Percentiles rank a stretch among this genome's conserved stretches.
These are phyloP conservation scores for Peronosclerospora sorghi DNA, from an alignment of 352 stramenopile genomes.

Conservation along the genomic window DNA sequence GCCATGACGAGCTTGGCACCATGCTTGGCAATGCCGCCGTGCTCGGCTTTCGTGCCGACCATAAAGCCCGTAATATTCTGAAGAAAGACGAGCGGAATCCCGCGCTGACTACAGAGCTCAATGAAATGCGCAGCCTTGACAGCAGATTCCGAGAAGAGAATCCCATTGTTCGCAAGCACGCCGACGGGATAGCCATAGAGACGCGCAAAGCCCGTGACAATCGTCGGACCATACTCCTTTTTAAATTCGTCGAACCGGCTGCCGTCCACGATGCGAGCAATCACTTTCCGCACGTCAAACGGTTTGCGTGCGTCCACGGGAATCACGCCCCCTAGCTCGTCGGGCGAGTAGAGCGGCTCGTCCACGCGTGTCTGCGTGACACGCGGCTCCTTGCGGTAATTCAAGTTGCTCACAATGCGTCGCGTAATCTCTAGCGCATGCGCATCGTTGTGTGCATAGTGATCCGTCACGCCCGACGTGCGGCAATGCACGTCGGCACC, in stretches of 20 bases:
- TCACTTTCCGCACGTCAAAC: conserved; percentile 93
- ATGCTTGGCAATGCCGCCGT: conserved; percentile 96
- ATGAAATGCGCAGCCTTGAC: conserved; percentile 97
- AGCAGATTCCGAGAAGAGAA: conserved; percentile 89
- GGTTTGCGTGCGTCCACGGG: conserved; percentile 90
- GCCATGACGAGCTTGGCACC: conserved; percentile 94
- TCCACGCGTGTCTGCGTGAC: conserved; percentile 64
- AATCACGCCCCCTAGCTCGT: conserved; percentile 91
- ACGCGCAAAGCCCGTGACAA: conserved; percentile 94
- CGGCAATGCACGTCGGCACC: conserved; percentile 87
- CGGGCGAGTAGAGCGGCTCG: conserved; percentile 87
- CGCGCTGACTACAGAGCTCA: conserved; percentile 92
- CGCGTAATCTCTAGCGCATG: conserved; percentile 88
- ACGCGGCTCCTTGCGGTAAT: conserved; percentile 34
- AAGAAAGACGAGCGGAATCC: conserved; percentile 96
- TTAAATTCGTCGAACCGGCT: conserved; percentile 98
- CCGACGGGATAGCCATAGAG: conserved; percentile 92
- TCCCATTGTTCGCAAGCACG: conserved; percentile 98
- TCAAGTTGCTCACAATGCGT: conserved; percentile 90
- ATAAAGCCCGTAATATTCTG: conserved; percentile 98
- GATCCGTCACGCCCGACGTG: conserved; percentile 92
- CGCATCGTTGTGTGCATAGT: conserved; percentile 92
- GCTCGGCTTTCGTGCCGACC: conserved; percentile 94
- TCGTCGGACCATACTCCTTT: conserved; percentile 91
- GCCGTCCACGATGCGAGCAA: conserved; percentile 94